Evolutionary conservation across 768 basidiomycete genomes (phyloP), one percentile per base, ranked within the genome.

Genomic region (Butyriboletus loyo): DNA sequence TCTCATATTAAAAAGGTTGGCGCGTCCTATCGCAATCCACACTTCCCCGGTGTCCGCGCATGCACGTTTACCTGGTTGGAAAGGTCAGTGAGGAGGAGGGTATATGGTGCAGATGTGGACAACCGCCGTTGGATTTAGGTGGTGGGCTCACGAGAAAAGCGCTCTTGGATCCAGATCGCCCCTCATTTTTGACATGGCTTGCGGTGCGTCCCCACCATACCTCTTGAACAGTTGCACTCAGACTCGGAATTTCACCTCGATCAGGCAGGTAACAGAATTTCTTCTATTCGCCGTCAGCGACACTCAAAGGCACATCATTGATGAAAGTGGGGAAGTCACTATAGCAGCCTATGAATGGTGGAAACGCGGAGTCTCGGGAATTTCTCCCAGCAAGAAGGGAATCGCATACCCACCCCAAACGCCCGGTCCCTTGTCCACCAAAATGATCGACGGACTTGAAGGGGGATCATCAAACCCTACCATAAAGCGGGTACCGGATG

Each of bases 21-120:
- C n/a, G 67, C 81, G 19, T 82, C 79, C 10, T 87, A 89, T 67
- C 79, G 86, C 13, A 88, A 88, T 61, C 85, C 86, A 0, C 86
- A 87, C 68, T 86, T 81, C 56, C 84, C 82, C 2, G 85, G 84
- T 7, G 75, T 87, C 48, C 76, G 80, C 52, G 77, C 76, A 27
- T 79, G 78, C 63, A 67, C 83, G 21, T 77, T 77, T 55, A 62
- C 74, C 25, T 81, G 80, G 80, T 65, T 84, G 19, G 79, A 77
- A 63, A 75, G 71, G 81, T 78, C 50, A 51, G 66, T 55, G 37
- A 5, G 40, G 19, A 54, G 27, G 13, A n/a, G 41, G 30, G 9
- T 11, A 32, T 13, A 19, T 3, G 1, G 19, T 37, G 36, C 24
- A 19, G 31, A 43, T n/a, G 17, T 46, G 47, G 56, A 39, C 48